Evolutionary conservation across 495 filamentous ascomycete species (phyloP), one percentile per base, ranked within the genome.

Genomic region (Aspergillus coremiiformis): DNA sequence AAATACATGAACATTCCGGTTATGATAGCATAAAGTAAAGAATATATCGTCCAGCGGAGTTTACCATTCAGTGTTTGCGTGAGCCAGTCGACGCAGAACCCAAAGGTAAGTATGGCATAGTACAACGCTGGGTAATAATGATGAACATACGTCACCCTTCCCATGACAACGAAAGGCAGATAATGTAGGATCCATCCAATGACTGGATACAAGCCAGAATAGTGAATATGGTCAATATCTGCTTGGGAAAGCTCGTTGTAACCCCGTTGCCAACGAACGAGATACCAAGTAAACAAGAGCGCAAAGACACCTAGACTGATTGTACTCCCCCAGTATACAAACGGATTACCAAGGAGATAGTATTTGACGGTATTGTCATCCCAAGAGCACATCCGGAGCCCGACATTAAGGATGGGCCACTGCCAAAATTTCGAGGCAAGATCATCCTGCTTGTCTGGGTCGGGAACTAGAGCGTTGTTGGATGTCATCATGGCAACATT

Each of bases 401-500:
- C 93, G 51, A 98, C 93, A 65, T 97, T 76, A 24, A 98, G 78
- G 56, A 98, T 83, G 22, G 93, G 93, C 93, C 93, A 98, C 69
- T 98, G 92, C 93, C 93, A 98, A 74, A 91, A 95, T 51, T 90
- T 80, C 17, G 93, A 97, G 39, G 93, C 94, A 24, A 98, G 78
- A 65, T 98, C 93, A 64, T 98, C 93, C 70, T 97, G 93, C 78
- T 98, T 98, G 68, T 98, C 93, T 4, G 93, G 94, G 62, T 98
- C 94, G 10, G 93, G 93, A 39, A 98, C 91, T 19, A 98, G 81
- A 33, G 93, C 93, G 66, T 98, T 98, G 75, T 98, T 98, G 12
- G 94, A 97, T 15, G 93, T 98, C 94, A 97, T 96, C 93, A 98
- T 98, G 48, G 94, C 93, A 52, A 98, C 93, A 68, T 98, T 98